A percentile compares a stretch with the other conserved stretches of the same genome.
These are phyloP conservation scores for Barnettozyma siamensis DNA, from an alignment of 805 yeast species.

Conservation along the genomic window DNA sequence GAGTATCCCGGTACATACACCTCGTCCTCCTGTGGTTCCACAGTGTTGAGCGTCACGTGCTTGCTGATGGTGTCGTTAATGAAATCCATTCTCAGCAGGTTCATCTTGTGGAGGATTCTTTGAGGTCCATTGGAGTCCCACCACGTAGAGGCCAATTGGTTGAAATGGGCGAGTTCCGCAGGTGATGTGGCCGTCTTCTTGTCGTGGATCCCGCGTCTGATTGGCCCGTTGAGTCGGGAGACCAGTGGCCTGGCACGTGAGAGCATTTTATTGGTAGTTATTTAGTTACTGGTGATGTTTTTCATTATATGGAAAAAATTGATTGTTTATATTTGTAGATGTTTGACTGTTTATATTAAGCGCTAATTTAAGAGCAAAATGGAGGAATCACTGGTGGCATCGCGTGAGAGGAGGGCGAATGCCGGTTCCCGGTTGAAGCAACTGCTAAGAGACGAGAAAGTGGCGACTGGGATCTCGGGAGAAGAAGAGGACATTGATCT, in stretches of 20 bases:
- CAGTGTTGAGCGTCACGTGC: conserved; percentile 15
- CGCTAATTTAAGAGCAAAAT: too few species aligned
- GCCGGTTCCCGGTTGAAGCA: conserved; percentile 84
- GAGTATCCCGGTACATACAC: conserved; percentile 77
- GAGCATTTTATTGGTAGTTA: not conserved
- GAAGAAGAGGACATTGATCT: conserved; percentile 75
- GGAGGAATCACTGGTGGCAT: conserved; percentile 52
- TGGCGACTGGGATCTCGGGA: conserved; percentile 45
- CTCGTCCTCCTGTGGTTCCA: conserved; percentile 35
- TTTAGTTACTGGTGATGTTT: too few species aligned
- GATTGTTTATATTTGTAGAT: too few species aligned
- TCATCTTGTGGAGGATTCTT: conserved; percentile 92
- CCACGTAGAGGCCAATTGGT: conserved; percentile 90
- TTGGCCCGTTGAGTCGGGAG: not conserved
- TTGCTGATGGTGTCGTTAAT: conserved; percentile 53
- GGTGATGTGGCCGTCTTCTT: conserved; percentile 36
- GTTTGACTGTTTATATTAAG: too few species aligned
- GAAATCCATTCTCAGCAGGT: conserved; percentile 82
- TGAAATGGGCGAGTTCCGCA: conserved; percentile 76
- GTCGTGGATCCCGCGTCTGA: not conserved
- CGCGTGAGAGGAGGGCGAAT: conserved; percentile 74
- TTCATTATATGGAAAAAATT: too few species aligned
- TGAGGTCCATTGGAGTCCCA: conserved; percentile 96
- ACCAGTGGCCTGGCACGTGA: not conserved
- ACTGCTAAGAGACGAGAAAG: conserved; percentile 63